Evolutionary conservation across 148 eudicot genomes (phyloP), one percentile per base, ranked within the genome.

Genomic region (Chenopodium berlandieri): DNA sequence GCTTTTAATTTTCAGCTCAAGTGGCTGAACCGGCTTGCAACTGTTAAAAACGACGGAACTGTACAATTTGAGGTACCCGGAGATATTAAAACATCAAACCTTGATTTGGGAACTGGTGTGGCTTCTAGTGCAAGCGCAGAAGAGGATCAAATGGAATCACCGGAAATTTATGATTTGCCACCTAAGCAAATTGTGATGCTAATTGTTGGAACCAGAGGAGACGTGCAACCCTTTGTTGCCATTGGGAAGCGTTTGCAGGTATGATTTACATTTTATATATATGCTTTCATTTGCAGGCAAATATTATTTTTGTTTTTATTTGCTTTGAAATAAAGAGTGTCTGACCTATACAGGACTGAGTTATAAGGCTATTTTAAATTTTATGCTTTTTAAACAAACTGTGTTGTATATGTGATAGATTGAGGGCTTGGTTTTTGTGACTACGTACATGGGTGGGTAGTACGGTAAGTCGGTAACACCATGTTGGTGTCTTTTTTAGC

Each of bases 121-220:
- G 78, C 46, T 66, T 31, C 75, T 88, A 83, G 44, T 79, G 79
- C 74, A 25, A 48, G 75, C 47, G 6, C 77, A 22, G 84, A 40
- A 22, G 83, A n/a, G 75, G 90, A 86, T 73, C 52, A 75, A 54
- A 71, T 63, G 69, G 86, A 86, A 56, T 76, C 81, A 78, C 23
- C 72, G 63, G 76, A 25, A 58, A n/a, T 76, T 67, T 40, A 31
- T 72, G 90, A 86, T 81, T 75, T 86, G 17, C 87, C 85, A 37
- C 90, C 88, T 27, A 64, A 86, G 86, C 88, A 88, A 80, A 88
- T 88, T 82, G 87, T 86, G 78, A 86, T 88, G 87, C 83, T 88
- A 44, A 86, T 88, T 52, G 90, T 88, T 77, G 89, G 89, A 73
- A 87, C 89, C 9, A 84, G 90, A 82, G 90, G 90, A 32, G 90